These are phyloP conservation scores for Xylaria sp. DNA, from an alignment of 2,329 filamentous ascomycete genomes.

Conservation along the genomic window DNA sequence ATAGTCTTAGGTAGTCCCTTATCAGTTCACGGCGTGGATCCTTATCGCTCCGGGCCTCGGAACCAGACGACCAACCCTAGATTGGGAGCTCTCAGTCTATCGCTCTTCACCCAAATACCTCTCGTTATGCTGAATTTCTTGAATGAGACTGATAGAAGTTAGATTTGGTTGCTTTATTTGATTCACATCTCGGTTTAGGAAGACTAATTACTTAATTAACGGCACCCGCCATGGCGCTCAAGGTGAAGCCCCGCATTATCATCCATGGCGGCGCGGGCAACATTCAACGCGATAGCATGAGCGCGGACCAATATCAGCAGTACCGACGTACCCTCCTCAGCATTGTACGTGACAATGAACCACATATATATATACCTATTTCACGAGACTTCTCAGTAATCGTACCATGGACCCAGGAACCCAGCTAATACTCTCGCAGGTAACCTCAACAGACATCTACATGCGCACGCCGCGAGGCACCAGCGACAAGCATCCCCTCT, in stretches of 20 bases:
- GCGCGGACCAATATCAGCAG: conserved; percentile 65
- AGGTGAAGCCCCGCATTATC: conserved; percentile 67
- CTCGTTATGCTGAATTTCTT: neutral
- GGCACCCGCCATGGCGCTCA: conserved; percentile 18
- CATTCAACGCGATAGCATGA: conserved; percentile 69
- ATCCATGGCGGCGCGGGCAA: conserved; percentile 81
- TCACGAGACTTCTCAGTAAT: neutral
- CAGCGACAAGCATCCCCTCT: conserved; percentile 21
- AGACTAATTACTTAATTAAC: neutral
- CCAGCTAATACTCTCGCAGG: conserved; percentile 46
- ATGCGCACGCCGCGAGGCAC: conserved; percentile 54
- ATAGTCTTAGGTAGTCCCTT: neutral
- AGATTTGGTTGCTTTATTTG: neutral
- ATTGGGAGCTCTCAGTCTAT: conserved; percentile 2
- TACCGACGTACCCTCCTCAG: conserved; percentile 71
- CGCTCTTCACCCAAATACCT: neutral
- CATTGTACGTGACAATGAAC: conserved; percentile 61
- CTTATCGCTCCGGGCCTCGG: conserved; percentile 12
- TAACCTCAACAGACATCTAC: conserved; percentile 59
- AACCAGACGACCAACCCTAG: neutral
- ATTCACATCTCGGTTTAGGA: neutral
- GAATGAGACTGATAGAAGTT: neutral
- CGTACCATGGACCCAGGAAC: neutral
- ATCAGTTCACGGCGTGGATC: conserved; percentile 2
- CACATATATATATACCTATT: conserved; percentile 19